Evolutionary conservation across 192 early-diverging fungal species (phyloP), one percentile per base, ranked within the genome.

Genomic region (Coemansia reversa): DNA sequence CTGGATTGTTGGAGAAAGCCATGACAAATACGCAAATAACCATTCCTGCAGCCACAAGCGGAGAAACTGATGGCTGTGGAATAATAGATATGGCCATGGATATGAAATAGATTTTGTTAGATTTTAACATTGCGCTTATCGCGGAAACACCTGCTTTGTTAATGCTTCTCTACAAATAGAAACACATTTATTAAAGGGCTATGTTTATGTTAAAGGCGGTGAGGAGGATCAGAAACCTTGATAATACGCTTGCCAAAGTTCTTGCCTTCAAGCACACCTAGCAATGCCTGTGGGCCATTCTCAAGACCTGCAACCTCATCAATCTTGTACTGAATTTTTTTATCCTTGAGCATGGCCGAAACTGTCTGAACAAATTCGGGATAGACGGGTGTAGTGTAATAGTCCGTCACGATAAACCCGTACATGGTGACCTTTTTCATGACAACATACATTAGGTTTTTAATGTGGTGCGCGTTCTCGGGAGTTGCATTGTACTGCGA

Each of bases 221-320:
- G 33, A 16, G 28, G 14, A 27, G 55, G 63, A 7, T 60, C 63
- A 14, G 58, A 32, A 11, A 60, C 68, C 74, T 86, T 85, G 58
- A 89, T 78, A 32, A 86, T 68, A 48, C 79, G 67, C 75, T 89
- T 90, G 55, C 90, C 89, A 83, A 90, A 87, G 74, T 89, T 89
- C 32, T 76, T 86, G 62, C 89, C 90, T 3, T 79, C 62, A 35
- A 90, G 76, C 61, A 92, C 65, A 50, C 84, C 85, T 25, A 89
- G 57, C 39, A 92, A 75, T 19, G 87, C 90, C 55, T 77, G 63
- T 12, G 84, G 86, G 9, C 86, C 85, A 30, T 72, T 85, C 58
- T 92, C 91, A 42, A 93, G 68, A 7, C 92, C 92, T 20, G 86
- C 77, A 8, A 70, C 65, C 61, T 90, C 67, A 33, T 82, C 65